A percentile compares a stretch with the other conserved stretches of the same genome.
These are phyloP conservation scores for Gossypium davidsonii DNA, from an alignment of 441 rosid genomes.

Conservation along the genomic window DNA sequence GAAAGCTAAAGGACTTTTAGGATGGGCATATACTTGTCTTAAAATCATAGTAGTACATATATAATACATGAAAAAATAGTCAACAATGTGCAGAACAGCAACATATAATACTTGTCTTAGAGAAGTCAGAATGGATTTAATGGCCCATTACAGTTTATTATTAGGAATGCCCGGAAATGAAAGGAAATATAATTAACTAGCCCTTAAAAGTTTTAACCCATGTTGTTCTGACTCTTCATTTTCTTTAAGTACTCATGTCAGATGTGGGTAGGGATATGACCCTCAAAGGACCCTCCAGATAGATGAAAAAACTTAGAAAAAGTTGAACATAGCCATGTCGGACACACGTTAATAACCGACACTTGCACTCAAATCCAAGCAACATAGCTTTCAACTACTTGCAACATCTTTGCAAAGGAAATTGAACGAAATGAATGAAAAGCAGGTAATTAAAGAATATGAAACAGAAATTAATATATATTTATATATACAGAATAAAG, in stretches of 20 bases:
- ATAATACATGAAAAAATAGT: background rate
- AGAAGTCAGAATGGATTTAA: background rate
- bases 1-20: background rate
- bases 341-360: background rate
- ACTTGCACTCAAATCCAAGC: background rate
- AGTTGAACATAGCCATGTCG: background rate
- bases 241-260: no score
- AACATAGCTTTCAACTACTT: background rate
- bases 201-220: background rate
- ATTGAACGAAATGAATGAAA: background rate
- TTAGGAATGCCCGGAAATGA: background rate
- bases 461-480: background rate
- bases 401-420: conserved; percentile 1
- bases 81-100: background rate
- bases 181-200: background rate
- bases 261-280: no score
- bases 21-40: background rate
- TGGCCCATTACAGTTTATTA: background rate
- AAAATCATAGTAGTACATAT: background rate
- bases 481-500: no score
- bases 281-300: no score
- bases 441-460: background rate
- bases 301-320: background rate
- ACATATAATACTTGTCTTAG: background rate
- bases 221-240: no score